These are phyloP conservation scores for Salix udensis DNA, from an alignment of 345 rosid genomes.

Conservation along the genomic window DNA sequence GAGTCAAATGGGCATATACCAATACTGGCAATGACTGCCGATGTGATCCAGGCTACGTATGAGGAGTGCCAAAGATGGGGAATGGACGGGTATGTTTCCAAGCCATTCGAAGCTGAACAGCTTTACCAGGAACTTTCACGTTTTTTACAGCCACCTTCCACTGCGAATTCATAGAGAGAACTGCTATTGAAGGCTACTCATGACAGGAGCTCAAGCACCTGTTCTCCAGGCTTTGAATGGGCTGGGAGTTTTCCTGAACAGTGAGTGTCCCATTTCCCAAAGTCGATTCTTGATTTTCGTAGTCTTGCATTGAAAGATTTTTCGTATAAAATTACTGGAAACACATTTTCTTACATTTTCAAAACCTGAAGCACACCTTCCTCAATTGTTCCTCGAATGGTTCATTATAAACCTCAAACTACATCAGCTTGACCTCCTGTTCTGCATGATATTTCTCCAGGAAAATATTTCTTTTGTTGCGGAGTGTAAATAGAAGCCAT, in stretches of 20 bases:
- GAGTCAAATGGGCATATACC: slow-evolving; percentile 64
- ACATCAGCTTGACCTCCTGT: not conserved
- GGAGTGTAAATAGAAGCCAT: slow-evolving; percentile 28
- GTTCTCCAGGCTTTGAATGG: slow-evolving; percentile 15
- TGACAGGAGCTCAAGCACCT: slow-evolving; percentile 17
- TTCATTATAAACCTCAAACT: not conserved
- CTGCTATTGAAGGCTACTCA: slow-evolving; percentile 12
- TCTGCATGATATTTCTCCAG: slow-evolving; percentile 16
- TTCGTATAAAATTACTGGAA: not conserved
- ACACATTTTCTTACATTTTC: too few relatives aligned
- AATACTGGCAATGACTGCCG: slow-evolving; percentile 95
- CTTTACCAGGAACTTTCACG: slow-evolving; percentile 71
- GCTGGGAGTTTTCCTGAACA: slow-evolving; percentile 16
- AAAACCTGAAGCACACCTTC: not conserved
- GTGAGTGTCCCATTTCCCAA: slow-evolving; percentile 30
- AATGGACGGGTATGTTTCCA: slow-evolving; percentile 94
- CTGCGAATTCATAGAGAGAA: slow-evolving; percentile 14
- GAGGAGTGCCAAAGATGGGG: slow-evolving; percentile 59
- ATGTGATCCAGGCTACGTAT: slow-evolving; percentile 83
- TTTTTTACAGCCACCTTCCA: slow-evolving; percentile 38
- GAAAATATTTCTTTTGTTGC: slow-evolving; percentile 22
- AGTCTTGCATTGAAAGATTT: not conserved
- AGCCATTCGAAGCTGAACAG: slow-evolving; percentile 90
- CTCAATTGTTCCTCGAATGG: not conserved
- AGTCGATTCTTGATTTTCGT: not conserved